Base-by-base conservation (phyloP, 371 early-diverging fungal genomes). In the Chytridiales sp. region DNA sequence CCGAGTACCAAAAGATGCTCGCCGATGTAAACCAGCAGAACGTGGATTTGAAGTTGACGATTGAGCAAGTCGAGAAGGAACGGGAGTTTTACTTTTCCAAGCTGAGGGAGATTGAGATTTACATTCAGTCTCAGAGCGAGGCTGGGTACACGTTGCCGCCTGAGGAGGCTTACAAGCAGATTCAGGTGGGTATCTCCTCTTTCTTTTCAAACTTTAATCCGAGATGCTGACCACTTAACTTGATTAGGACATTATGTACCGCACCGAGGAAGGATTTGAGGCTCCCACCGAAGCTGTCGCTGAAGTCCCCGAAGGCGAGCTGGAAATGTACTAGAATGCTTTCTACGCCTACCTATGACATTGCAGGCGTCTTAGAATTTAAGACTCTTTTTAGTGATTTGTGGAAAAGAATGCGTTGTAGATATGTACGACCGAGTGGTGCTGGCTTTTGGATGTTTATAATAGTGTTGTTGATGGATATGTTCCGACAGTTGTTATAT, bases 31-130 rank as follows among this genome's bases (percentile, higher is more conserved):
- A 66, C 26, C 61, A 66, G 59, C 90, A 94, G 66, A 68, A 89
- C 17, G 74, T 82, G 8, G 91, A 93, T 62, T 75, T 91, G 49
- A 89, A 90, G 69, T 71, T 83, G 30, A 82, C 87, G n/a, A 84
- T 94, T 31, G 91, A 90, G 53, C 92, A 90, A 42, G 81, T 93
- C 41, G 94, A 95, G 72, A 92, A 90, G 77, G 95, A 97, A 72
- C 84, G 97, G 32, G 95, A 97, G 63, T 97, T 95, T 67, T 97
- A 97, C 70, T 97, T 92, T 52, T 72, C 79, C 38, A 95, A 95
- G 73, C 75, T 97, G 61, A 77, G 96, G 41, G 93, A 93, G 52
- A 91, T 97, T 66, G 97, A 97, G 67, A 83, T 95, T 32, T 74
- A 88, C 47, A 85, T 93, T 6, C 96, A 95, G 77, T 81, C 86